phyloP scores from a whole-genome alignment of 345 rosid genomes.

The Trapa incisa region DNA sequence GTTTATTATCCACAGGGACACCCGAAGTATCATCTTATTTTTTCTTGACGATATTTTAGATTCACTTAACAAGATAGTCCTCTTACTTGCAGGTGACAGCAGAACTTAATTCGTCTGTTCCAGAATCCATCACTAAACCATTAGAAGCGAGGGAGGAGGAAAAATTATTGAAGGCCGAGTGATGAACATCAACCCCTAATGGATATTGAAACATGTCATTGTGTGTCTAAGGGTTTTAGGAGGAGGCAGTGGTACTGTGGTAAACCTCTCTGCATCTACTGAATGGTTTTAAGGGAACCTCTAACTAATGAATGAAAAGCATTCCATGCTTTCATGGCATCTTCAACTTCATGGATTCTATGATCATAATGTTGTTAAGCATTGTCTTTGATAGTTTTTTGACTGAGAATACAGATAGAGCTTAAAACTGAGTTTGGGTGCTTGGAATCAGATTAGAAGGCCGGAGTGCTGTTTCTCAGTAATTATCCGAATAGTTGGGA shows the following conservation, averaged over 20 bases:
- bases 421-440: neutral
- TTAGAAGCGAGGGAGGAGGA: slow-evolving; percentile 14
- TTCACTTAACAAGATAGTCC: neutral
- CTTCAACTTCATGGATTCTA: neutral
- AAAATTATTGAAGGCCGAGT: slow-evolving; percentile 9
- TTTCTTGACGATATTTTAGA: neutral
- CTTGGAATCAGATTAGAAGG: no score
- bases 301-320: neutral
- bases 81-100: slow-evolving; percentile 14
- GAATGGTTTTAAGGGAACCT: neutral
- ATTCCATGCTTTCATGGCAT: no score
- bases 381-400: neutral
- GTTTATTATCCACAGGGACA: neutral
- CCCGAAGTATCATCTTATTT: neutral
- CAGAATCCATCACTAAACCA: slow-evolving; percentile 12
- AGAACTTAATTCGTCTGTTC: slow-evolving; percentile 13
- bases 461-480: no score
- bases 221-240: neutral
- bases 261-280: neutral
- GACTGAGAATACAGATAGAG: neutral
- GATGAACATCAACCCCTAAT: neutral
- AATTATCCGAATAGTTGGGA: no score
- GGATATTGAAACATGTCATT: neutral
- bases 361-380: neutral
- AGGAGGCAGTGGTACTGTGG: neutral